A percentile compares a stretch with the other conserved stretches of the same genome.
Conservation (phyloP, 306 rosid species). For the Begonia peltatifolia region DNA sequence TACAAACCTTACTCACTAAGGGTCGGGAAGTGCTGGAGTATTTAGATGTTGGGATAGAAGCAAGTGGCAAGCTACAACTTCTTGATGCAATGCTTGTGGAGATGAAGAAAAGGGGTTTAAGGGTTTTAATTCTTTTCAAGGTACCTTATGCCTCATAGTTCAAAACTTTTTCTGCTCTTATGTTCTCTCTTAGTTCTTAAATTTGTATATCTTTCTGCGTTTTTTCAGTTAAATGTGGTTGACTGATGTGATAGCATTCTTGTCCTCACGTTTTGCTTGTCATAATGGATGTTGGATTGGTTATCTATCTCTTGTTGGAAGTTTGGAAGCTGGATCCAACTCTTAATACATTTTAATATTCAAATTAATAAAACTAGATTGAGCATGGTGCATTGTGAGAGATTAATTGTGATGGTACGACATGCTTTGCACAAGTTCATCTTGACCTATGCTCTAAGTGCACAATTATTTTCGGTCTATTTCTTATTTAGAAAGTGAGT, state of each 20-base stretch:
- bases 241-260: background rate
- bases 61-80: conserved; percentile 81
- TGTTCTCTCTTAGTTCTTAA: background rate
- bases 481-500: too few species aligned
- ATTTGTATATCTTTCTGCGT: conserved; percentile 1
- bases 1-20: conserved; percentile 23
- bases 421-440: too few species aligned
- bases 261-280: too few species aligned
- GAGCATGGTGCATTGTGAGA: too few species aligned
- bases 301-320: too few species aligned
- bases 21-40: conserved; percentile 28
- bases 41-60: conserved; percentile 53
- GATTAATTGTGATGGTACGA: too few species aligned
- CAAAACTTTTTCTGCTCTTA: background rate
- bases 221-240: background rate
- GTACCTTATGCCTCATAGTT: conserved; percentile 19
- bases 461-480: too few species aligned
- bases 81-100: conserved; percentile 78
- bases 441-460: too few species aligned
- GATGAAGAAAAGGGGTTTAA: conserved; percentile 37
- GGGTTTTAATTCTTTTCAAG: conserved; percentile 70
- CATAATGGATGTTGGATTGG: too few species aligned
- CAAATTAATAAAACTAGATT: too few species aligned
- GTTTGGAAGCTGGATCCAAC: too few species aligned
- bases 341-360: too few species aligned